Percentiles rank a stretch among this genome's conserved stretches.
Evolutionary conservation across 106 monocot species (phyloP).

Genomic region (Vanilla planifolia): DNA sequence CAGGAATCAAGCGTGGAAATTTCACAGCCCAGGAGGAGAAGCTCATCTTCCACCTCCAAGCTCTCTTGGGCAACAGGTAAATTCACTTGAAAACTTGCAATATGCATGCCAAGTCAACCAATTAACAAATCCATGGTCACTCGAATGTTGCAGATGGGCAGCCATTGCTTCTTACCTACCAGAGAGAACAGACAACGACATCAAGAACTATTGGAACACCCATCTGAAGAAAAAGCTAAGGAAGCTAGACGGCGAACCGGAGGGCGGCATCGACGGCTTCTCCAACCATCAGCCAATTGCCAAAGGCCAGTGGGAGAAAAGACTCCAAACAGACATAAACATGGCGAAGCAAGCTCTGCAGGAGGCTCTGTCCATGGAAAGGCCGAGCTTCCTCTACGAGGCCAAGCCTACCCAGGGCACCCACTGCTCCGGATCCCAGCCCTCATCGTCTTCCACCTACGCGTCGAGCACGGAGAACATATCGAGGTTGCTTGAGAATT

Average conservation of each 20-base stretch:
- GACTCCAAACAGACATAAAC: conserved; percentile 23
- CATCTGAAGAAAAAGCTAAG: not conserved
- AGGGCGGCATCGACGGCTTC: not conserved
- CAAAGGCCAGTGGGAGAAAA: conserved; percentile 23
- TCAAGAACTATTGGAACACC: conserved; percentile 6
- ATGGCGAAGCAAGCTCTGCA: conserved; percentile 24
- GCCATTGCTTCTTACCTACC: conserved; percentile 1
- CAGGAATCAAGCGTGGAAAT: conserved; percentile 5
- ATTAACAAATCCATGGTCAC: too few relatives aligned
- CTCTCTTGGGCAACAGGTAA: conserved; percentile 6
- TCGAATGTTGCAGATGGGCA: not conserved
- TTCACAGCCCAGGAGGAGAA: conserved; percentile 1
- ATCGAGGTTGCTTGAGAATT: conserved; percentile 21
- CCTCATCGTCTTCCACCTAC: conserved; percentile 3
- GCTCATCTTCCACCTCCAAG: conserved; percentile 6
- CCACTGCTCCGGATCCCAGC: not conserved
- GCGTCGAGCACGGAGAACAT: conserved; percentile 30
- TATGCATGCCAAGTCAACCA: too few relatives aligned
- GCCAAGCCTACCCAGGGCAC: conserved; percentile 3
- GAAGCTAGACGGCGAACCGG: not conserved
- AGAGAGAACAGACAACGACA: conserved; percentile 4
- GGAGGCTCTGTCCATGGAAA: conserved; percentile 13
- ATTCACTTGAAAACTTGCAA: too few relatives aligned
- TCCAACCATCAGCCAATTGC: not conserved
- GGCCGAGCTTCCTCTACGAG: not conserved